These are phyloP conservation scores for Daldinia sp. DNA, from an alignment of 2,329 filamentous ascomycete genomes.

Conservation along the genomic window DNA sequence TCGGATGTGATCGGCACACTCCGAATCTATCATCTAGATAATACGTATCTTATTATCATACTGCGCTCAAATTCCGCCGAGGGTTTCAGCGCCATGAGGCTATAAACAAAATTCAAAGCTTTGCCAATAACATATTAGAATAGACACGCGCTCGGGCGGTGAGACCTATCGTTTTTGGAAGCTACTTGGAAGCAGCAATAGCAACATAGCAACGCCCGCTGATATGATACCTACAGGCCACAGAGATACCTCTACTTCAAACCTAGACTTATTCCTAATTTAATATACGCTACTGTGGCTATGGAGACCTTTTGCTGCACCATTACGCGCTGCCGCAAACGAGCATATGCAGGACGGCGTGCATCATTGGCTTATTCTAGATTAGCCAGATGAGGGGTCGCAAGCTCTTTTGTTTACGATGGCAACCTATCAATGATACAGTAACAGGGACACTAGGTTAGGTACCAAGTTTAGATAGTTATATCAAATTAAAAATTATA, in stretches of 20 bases:
- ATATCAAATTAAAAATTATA: not conserved
- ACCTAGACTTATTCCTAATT: constrained; percentile 31
- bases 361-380: constrained; percentile 40
- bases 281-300: constrained; percentile 41
- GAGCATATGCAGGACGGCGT: constrained; percentile 23
- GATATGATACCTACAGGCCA: not conserved
- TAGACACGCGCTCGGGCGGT: constrained; percentile 28
- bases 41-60: constrained; percentile 22
- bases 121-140: constrained; percentile 38
- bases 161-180: constrained; percentile 36
- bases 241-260: constrained; percentile 21
- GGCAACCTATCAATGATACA: constrained; percentile 30
- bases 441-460: not conserved
- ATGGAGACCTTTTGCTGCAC: constrained; percentile 36
- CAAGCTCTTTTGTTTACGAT: constrained; percentile 45
- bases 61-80: constrained; percentile 11
- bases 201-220: constrained; percentile 8
- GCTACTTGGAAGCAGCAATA: constrained; percentile 2
- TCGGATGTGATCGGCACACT: not conserved
- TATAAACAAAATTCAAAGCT: constrained; percentile 29
- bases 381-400: constrained; percentile 32
- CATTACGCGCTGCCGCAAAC: constrained; percentile 31
- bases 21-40: constrained; percentile 20
- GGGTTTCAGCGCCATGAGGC: constrained; percentile 32
- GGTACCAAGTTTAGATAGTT: too few relatives aligned